These are phyloP conservation scores for Russula sp. DNA, from an alignment of 768 basidiomycete species.

Conservation along the genomic window DNA sequence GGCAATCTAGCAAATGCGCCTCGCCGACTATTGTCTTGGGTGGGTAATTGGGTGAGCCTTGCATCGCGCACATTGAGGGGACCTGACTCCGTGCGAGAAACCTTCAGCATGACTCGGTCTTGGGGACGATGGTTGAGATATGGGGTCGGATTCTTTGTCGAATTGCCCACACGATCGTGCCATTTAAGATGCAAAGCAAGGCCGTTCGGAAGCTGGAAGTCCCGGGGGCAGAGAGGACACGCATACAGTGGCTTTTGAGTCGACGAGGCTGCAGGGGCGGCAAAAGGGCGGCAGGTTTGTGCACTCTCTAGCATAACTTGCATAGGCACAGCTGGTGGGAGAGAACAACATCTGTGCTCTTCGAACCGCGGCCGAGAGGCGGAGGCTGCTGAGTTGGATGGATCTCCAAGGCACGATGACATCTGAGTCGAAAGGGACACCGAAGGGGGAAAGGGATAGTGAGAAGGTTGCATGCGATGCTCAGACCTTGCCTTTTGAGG, in stretches of 20 bases:
- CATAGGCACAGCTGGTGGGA: neutral
- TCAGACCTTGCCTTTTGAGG: neutral
- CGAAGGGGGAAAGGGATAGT: neutral
- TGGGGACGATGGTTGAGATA: neutral
- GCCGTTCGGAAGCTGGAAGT: slow-evolving; percentile 19
- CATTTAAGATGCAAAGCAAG: slow-evolving; percentile 22
- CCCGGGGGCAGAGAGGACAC: slow-evolving; percentile 17
- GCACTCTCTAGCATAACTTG: neutral
- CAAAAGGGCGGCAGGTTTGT: neutral
- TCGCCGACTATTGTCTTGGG: neutral
- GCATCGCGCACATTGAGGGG: neutral
- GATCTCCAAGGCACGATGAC: neutral
- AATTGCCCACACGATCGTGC: slow-evolving; percentile 15
- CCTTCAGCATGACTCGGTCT: neutral
- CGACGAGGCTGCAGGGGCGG: neutral
- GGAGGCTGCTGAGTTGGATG: neutral
- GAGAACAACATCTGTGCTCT: neutral
- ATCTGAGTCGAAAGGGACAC: neutral
- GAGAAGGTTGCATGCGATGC: neutral
- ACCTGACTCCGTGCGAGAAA: neutral
- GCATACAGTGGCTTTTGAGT: slow-evolving; percentile 6
- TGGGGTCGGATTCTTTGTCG: neutral
- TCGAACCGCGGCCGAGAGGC: neutral
- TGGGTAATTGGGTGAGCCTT: neutral
- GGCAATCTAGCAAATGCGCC: neutral